Evolutionary conservation across 345 rosid species (phyloP).

Genomic region (Dovyalis caffra): DNA sequence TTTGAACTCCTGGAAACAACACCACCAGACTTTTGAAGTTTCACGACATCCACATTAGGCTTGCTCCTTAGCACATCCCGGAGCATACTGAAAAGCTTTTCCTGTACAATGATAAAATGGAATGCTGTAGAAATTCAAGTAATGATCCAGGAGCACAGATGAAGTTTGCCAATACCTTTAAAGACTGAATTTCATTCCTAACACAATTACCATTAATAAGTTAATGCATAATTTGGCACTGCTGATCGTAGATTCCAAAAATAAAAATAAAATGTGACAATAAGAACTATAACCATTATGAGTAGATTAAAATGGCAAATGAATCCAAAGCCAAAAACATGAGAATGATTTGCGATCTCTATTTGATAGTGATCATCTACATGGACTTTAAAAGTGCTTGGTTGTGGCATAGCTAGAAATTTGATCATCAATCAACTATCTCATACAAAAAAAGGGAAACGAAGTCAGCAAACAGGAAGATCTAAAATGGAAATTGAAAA

Average conservation of each 20-base stretch:
- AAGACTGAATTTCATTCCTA: background rate
- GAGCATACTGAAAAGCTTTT: constrained; percentile 94
- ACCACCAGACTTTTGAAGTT: constrained; percentile 89
- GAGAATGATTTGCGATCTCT: too few species aligned
- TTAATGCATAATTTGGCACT: background rate
- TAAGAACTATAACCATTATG: background rate
- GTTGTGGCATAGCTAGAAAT: background rate
- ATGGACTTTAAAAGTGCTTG: too few species aligned
- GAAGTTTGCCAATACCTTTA: background rate
- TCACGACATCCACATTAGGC: constrained; percentile 80
- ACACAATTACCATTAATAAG: too few species aligned
- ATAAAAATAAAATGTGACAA: background rate
- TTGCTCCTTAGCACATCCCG: constrained; percentile 61
- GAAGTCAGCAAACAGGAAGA: background rate
- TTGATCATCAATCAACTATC: background rate
- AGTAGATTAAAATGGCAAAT: background rate
- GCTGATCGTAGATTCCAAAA: background rate
- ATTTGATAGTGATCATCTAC: too few species aligned
- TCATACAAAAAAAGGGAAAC: background rate
- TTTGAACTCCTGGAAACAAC: constrained; percentile 70
- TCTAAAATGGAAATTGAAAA: background rate
- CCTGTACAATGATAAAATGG: constrained; percentile 38
- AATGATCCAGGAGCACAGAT: background rate
- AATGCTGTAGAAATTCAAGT: background rate
- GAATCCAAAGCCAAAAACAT: too few species aligned